Evolutionary conservation across 176 grass and related monocot genomes (phyloP), one percentile per base, ranked within the genome.

Genomic region (Aechmea fasciata): DNA sequence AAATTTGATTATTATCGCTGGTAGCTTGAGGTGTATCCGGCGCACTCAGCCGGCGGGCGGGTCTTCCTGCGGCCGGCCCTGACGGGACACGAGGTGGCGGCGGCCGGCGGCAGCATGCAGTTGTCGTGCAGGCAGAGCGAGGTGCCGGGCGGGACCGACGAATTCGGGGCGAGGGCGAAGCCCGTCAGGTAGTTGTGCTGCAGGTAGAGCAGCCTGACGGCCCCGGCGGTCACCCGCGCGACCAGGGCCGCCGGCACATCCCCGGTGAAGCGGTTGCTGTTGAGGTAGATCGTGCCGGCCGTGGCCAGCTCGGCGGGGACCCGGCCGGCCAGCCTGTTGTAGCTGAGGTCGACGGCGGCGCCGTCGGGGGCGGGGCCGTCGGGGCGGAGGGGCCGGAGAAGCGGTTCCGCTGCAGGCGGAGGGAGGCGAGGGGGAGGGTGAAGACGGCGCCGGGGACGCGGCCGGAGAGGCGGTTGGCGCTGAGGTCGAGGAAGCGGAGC

Each of bases 171-270:
- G 0, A 91, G 72, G 1, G 23, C 10, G 8, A 96, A 76, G n/a
- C 81, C 77, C 1, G 82, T 86, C 9, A 96, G 63, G 68, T 81
- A 96, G 65, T 96, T 96, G 22, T 91, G 87, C 76, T 96, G 91
- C n/a, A 96, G 61, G 50, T 88, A 96, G 1, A 96, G 83, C 75
- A 96, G 75, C 13, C 85, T 83, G 74, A 96, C 88, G 64, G 61
- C 47, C 0, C 91, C 91, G 0, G 14, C 77, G 71, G 81, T 77
- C 1, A 84, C 82, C 17, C 87, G 81, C 20, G 78, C 82, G 0
- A 82, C 78, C 8, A 96, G 47, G 66, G 82, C 85, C 11, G 14
- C 0, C 3, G 91, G 88, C 20, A 96, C 61, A 22, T 74, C 67
- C 1, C 91, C 91, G 1, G 74, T 59, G 17, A 91, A 84, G 53